Evolutionary conservation across 352 stramenopile genomes (phyloP), one percentile per base, ranked within the genome.

Genomic region (Phytopythium oedochilum): DNA sequence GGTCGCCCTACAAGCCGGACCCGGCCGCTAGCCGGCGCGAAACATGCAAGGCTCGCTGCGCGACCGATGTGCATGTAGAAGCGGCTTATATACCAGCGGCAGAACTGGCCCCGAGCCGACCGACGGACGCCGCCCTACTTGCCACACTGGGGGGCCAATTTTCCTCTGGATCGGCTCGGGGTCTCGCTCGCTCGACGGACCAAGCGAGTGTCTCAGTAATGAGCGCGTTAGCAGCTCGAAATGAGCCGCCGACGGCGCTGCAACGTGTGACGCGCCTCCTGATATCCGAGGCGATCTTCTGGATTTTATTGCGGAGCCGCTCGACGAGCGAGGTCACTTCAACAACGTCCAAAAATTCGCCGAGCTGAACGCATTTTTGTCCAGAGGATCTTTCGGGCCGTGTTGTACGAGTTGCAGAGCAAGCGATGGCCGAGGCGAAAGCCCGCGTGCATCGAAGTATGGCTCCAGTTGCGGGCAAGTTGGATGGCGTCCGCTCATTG

Each of bases 301-400:
- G 36, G 36, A 43, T 43, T 43, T 43, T 7, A 1, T 23, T 43
- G 17, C 36, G 17, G 35, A 40, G 14, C 14, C 35, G 17, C 18
- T 43, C 36, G 8, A 12, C 18, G n/a, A n/a, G n/a, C n/a, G n/a
- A n/a, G n/a, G n/a, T n/a, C n/a, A n/a, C n/a, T n/a, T n/a, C n/a
- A n/a, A n/a, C n/a, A n/a, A n/a, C n/a, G n/a, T n/a, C n/a, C n/a
- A n/a, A n/a, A n/a, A n/a, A n/a, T n/a, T n/a, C n/a, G n/a, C n/a
- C n/a, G n/a, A n/a, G n/a, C n/a, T n/a, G n/a, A n/a, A n/a, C n/a
- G n/a, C n/a, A n/a, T n/a, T 43, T 43, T 43, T 43, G 18, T 23
- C 36, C 36, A 43, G 36, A 43, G 36, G 36, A 43, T 43, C 18
- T 43, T n/a, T n/a, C n/a, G n/a, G n/a, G n/a, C n/a, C n/a, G n/a